These are phyloP conservation scores for Cryptosporidium canis DNA, from an alignment of 169 alveolate genomes.

Conservation along the genomic window DNA sequence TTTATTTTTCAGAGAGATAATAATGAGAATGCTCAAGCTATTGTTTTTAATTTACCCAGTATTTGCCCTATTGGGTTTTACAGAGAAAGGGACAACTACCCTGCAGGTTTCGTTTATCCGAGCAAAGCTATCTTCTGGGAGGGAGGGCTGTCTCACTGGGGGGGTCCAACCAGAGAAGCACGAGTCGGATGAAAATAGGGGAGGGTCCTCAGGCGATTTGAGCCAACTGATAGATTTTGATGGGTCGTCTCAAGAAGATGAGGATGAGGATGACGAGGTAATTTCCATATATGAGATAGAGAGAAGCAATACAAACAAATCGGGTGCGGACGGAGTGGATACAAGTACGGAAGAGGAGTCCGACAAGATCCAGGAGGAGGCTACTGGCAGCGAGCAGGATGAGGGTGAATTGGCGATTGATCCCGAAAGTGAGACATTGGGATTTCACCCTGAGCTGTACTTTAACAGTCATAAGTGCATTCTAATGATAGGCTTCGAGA, in stretches of 20 bases:
- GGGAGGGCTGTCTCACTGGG: neutral
- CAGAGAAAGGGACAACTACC: neutral
- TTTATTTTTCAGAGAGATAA: neutral
- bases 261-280: neutral
- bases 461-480: constrained; percentile 27
- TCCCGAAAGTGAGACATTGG: neutral
- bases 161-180: neutral
- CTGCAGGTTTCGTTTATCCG: neutral
- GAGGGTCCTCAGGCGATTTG: neutral
- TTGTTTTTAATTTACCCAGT: neutral
- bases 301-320: neutral
- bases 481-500: constrained; percentile 1
- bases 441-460: neutral
- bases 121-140: neutral
- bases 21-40: neutral
- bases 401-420: neutral
- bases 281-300: neutral
- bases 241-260: neutral
- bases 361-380: neutral
- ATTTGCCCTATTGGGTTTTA: neutral
- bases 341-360: neutral
- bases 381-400: neutral
- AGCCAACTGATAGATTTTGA: neutral
- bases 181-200: neutral
- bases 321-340: neutral